Conservation (phyloP, 805 yeast species). For the Teunomyces lycoperdinae region DNA sequence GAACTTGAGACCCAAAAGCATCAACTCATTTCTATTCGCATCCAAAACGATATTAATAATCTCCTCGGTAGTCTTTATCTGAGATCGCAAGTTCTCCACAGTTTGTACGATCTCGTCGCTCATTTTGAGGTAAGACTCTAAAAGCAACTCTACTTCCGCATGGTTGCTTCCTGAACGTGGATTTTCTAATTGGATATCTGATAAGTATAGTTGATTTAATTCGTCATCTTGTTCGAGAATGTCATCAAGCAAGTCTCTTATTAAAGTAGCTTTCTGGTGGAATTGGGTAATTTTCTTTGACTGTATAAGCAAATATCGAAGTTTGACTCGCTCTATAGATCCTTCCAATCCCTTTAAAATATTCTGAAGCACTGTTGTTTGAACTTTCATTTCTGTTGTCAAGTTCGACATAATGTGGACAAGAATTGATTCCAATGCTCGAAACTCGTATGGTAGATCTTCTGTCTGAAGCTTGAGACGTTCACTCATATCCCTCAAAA, state of each 20-base stretch:
- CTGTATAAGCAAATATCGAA: conserved; percentile 76
- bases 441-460: conserved; percentile 76
- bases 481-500: conserved; percentile 40
- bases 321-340: conserved; percentile 74
- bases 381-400: conserved; percentile 84
- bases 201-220: conserved; percentile 73
- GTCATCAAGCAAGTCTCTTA: conserved; percentile 82
- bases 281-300: conserved; percentile 83
- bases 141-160: conserved; percentile 81
- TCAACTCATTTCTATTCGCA: conserved; percentile 88
- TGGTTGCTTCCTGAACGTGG: conserved; percentile 61
- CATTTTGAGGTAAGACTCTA: conserved; percentile 88
- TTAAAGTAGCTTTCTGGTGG: conserved; percentile 76
- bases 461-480: conserved; percentile 34
- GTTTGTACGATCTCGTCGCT: conserved; percentile 94
- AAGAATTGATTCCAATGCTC: conserved; percentile 86
- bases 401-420: conserved; percentile 76
- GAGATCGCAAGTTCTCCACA: conserved; percentile 71
- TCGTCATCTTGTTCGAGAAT: conserved; percentile 85
- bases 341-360: conserved; percentile 76
- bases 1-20: conserved; percentile 81
- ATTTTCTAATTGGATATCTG: conserved; percentile 49
- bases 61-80: conserved; percentile 91
- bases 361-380: conserved; percentile 69
- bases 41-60: conserved; percentile 90